Evolutionary conservation across 306 rosid species (phyloP), one percentile per base, ranked within the genome.

Genomic region (Gillenia trifoliata): DNA sequence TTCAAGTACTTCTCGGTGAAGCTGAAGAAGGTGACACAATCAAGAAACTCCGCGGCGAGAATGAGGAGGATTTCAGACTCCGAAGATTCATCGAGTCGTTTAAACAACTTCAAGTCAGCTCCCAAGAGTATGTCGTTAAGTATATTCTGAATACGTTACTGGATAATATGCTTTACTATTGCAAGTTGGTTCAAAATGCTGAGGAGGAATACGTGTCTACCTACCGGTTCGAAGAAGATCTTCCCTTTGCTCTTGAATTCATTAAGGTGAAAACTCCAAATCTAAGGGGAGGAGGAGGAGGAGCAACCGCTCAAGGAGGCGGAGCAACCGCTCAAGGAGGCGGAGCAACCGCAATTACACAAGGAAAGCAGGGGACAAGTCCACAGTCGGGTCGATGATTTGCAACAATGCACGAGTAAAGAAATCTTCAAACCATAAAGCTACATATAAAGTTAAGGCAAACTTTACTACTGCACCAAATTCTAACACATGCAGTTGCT

Each of bases 1-100:
- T 66, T 40, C 54, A 66, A 15, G 9, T 40, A 25, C 54, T 40
- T 15, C 11, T 60, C 7, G 20, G 65, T 28, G 40, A 29, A 62
- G 15, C 9, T 29, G 23, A 3, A 59, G 55, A 68, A 45, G 57
- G 28, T 15, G 72, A 45, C 29, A 49, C 15, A 17, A 26, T 29
- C 25, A 25, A 68, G 40, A 68, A 68, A 68, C 72, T 45, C 22
- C 0, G 1, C 11, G 16, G 19, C 0, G 59, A 68, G 54, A 45
- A 9, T 68, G 59, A 41, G 57, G 57, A 45, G 59, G 59, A 68
- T 68, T 68, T 68, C 59, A 45, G 72, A 28, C 25, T 68, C 33
- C 20, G 57, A 28, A 68, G 72, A 16, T 68, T 41, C n/a, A 6
- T 3, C 1, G 15, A 41, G 34, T 25, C 57, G 38, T 45, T 68